Evolutionary conservation across 345 rosid species (phyloP).

Genomic region (Corchorus olitorius): DNA sequence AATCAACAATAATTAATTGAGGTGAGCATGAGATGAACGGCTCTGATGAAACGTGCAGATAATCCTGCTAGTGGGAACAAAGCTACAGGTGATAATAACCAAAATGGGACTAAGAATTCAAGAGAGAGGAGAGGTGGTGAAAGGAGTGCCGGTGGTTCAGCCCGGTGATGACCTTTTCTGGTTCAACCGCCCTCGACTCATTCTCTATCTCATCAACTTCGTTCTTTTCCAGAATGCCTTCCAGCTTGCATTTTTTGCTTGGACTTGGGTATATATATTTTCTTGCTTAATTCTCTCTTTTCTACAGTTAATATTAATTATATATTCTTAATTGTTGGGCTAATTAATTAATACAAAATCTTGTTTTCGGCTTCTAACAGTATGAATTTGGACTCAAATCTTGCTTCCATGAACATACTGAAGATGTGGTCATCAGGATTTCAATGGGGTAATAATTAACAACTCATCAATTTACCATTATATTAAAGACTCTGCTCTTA

Average conservation of each 20-base stretch:
- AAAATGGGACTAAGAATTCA: slow-evolving; percentile 75
- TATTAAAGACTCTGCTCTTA: background rate
- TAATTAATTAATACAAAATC: background rate
- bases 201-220: slow-evolving; percentile 83
- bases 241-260: slow-evolving; percentile 79
- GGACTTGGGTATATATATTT: slow-evolving; percentile 59
- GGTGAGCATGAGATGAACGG: background rate
- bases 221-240: slow-evolving; percentile 97
- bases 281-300: background rate
- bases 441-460: slow-evolving; percentile 59
- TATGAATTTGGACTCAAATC: slow-evolving; percentile 50
- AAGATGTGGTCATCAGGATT: slow-evolving; percentile 63
- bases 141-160: slow-evolving; percentile 81
- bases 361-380: slow-evolving; percentile 34
- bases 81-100: slow-evolving; percentile 91
- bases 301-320: background rate
- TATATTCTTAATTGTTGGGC: background rate
- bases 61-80: slow-evolving; percentile 73
- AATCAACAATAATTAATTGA: background rate
- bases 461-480: background rate
- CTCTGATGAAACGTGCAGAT: slow-evolving; percentile 44
- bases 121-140: slow-evolving; percentile 73
- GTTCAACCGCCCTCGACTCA: slow-evolving; percentile 77
- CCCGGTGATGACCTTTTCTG: slow-evolving; percentile 90
- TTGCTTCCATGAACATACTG: slow-evolving; percentile 60